Percentiles rank a stretch among this genome's conserved stretches.
Evolutionary conservation across 352 stramenopile genomes (phyloP).

Genomic region (Elongisporangium undulatum): DNA sequence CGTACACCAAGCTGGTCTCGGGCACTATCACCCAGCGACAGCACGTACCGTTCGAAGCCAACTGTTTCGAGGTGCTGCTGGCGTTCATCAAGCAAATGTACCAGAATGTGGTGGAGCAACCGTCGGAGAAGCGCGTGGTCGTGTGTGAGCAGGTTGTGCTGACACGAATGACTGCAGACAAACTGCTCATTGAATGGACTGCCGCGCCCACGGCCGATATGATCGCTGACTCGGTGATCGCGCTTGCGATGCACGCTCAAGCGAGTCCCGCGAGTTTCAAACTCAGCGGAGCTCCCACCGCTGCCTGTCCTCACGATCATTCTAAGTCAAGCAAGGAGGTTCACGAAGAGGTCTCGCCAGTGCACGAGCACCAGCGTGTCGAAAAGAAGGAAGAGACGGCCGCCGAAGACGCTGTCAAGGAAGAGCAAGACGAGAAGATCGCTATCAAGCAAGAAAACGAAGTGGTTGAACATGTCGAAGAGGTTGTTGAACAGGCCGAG

Average conservation of each 20-base stretch:
- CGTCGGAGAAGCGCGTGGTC: conserved; percentile 54
- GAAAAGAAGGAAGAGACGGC: conserved; percentile 13
- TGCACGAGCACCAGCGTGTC: conserved; percentile 9
- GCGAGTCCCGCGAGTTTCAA: conserved; percentile 82
- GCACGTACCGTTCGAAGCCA: conserved; percentile 77
- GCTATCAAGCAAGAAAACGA: conserved; percentile 18
- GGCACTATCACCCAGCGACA: conserved; percentile 82
- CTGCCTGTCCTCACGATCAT: conserved; percentile 78
- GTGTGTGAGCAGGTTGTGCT: conserved; percentile 73
- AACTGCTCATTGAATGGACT: conserved; percentile 83
- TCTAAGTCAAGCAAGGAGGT: conserved; percentile 35
- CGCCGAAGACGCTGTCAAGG: conserved; percentile 15
- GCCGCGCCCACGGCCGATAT: conserved; percentile 93
- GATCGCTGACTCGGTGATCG: conserved; percentile 95
- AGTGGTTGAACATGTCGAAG: background rate
- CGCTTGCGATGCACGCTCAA: conserved; percentile 93
- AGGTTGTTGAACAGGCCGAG: conserved; percentile 14
- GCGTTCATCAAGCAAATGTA: conserved; percentile 86
- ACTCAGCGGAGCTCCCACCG: conserved; percentile 63
- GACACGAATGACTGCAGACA: conserved; percentile 31
- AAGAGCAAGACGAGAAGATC: conserved; percentile 13
- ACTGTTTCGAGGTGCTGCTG: conserved; percentile 77
- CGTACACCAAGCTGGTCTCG: conserved; percentile 81
- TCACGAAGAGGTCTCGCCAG: conserved; percentile 4
- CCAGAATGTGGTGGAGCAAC: conserved; percentile 51